Conservation (phyloP, 345 rosid genomes). For the Arabidopsis suecica region DNA sequence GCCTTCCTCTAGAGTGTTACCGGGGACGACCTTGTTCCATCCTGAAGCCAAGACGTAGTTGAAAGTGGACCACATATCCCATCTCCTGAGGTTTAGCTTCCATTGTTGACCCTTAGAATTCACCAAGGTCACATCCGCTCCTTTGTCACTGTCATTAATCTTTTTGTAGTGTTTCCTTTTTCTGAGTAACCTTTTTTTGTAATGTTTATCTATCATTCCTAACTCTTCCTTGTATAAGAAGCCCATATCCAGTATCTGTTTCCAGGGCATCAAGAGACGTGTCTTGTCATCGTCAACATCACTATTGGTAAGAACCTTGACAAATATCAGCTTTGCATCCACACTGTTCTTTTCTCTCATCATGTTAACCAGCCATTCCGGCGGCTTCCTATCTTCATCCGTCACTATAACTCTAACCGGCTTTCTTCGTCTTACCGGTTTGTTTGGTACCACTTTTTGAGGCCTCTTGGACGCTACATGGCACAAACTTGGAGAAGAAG, state of each 20-base stretch:
- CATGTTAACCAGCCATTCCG: constrained; percentile 17
- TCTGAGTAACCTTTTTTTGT: no score
- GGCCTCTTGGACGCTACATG: not conserved
- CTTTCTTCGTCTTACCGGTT: not conserved
- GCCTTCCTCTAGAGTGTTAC: not conserved
- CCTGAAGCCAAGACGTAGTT: constrained; percentile 1
- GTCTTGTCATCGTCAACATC: not conserved
- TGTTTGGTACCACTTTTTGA: not conserved
- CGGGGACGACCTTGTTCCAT: not conserved
- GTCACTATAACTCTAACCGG: not conserved
- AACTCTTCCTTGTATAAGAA: constrained; percentile 11
- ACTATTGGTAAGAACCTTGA: not conserved
- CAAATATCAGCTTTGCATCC: not conserved
- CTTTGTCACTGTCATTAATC: not conserved
- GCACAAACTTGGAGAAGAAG: constrained; percentile 12
- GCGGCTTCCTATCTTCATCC: not conserved
- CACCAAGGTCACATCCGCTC: constrained; percentile 22
- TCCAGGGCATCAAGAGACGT: constrained; percentile 23
- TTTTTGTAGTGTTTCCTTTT: accelerated
- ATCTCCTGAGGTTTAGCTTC: constrained; percentile 25
- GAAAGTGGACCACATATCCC: not conserved
- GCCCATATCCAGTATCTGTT: not conserved
- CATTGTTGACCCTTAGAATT: not conserved
- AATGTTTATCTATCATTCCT: not conserved
- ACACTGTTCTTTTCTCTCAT: not conserved